Conservation (phyloP, 805 yeast species). For the Allodekkera sacchari region DNA sequence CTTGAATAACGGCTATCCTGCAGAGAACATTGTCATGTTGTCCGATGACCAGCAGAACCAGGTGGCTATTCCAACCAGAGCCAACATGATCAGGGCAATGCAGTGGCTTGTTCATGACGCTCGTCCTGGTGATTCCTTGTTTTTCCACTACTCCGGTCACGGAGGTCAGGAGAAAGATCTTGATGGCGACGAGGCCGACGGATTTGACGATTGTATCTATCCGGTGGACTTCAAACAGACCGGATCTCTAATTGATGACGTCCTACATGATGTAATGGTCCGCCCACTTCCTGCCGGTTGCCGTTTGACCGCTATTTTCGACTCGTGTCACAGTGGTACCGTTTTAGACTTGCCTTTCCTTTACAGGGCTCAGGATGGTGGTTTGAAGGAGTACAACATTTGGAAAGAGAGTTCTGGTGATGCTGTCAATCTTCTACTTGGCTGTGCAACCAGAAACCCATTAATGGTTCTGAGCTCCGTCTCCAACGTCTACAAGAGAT, state of each 20-base stretch:
- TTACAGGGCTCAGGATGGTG: conserved; percentile 72
- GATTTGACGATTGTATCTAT: conserved; percentile 29
- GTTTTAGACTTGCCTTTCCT: conserved; percentile 72
- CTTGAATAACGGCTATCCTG: conserved; percentile 36
- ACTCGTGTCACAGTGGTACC: conserved; percentile 83
- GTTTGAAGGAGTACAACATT: conserved; percentile 71
- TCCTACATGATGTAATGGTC: conserved; percentile 65
- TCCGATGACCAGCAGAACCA: conserved; percentile 46
- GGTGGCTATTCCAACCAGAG: conserved; percentile 50
- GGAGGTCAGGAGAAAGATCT: conserved; percentile 68
- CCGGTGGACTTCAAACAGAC: conserved; percentile 42
- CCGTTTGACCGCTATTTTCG: conserved; percentile 71
- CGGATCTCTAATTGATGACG: conserved; percentile 70
- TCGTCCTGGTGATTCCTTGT: conserved; percentile 65
- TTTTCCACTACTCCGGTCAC: conserved; percentile 83
- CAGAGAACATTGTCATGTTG: conserved; percentile 50
- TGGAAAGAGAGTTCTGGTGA: conserved; percentile 69
- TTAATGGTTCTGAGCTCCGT: conserved; percentile 35
- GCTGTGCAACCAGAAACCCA: conserved; percentile 53
- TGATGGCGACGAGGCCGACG: conserved; percentile 29
- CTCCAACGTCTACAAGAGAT: conserved; percentile 22
- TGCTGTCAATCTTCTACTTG: conserved; percentile 48
- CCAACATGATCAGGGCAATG: conserved; percentile 70
- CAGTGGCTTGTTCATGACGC: conserved; percentile 74
- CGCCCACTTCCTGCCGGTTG: conserved; percentile 63